Conservation (phyloP, 495 filamentous ascomycete species). For the Xylaria castorea region DNA sequence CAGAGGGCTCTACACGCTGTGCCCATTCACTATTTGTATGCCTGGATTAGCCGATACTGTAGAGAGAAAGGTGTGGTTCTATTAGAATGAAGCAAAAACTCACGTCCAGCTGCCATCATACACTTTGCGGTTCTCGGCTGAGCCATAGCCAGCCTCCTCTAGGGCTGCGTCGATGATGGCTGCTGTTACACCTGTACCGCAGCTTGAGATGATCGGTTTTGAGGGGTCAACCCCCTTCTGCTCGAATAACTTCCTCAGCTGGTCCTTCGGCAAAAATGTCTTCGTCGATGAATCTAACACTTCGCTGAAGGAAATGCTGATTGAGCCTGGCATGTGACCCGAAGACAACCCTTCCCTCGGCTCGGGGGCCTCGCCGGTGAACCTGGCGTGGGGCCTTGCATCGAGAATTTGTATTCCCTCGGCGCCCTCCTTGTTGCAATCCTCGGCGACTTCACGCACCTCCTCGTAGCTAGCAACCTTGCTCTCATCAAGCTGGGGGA, state of each 20-base stretch:
- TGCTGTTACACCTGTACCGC: constrained; percentile 96
- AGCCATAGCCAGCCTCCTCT: constrained; percentile 74
- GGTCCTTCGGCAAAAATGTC: constrained; percentile 71
- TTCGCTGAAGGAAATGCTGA: constrained; percentile 79
- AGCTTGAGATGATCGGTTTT: constrained; percentile 87
- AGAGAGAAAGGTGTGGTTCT: neutral
- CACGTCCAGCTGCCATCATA: constrained; percentile 99
- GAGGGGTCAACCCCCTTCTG: constrained; percentile 75
- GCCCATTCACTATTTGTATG: constrained; percentile 69
- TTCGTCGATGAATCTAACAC: constrained; percentile 84
- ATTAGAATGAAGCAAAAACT: constrained; percentile 50
- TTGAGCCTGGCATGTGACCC: constrained; percentile 89
- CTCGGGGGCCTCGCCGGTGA: constrained; percentile 83
- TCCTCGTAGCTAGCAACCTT: constrained; percentile 72
- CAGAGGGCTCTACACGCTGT: constrained; percentile 63
- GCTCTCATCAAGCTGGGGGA: constrained; percentile 56
- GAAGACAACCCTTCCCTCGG: constrained; percentile 86
- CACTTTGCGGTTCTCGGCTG: constrained; percentile 70
- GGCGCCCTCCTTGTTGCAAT: constrained; percentile 77
- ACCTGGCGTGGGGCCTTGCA: constrained; percentile 81
- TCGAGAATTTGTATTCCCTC: constrained; percentile 89
- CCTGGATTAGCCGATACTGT: constrained; percentile 7
- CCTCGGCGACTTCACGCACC: constrained; percentile 75
- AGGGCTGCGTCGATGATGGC: constrained; percentile 89
- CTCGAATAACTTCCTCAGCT: constrained; percentile 79